Evolutionary conservation across 2,329 filamentous ascomycete genomes (phyloP).

Genomic region (Blastomyces emzantsi): DNA sequence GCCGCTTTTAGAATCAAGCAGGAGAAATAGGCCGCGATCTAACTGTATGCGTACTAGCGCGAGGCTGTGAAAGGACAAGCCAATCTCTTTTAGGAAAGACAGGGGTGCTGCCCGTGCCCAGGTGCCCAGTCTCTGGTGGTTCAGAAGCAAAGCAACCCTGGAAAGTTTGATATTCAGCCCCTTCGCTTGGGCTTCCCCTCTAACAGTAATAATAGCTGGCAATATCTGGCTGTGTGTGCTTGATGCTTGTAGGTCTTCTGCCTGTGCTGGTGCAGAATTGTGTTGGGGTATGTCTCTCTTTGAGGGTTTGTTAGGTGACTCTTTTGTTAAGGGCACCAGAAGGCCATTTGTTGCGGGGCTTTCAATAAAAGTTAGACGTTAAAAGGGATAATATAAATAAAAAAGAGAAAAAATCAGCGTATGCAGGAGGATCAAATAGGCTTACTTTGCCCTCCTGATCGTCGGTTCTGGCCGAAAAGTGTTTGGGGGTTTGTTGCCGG

Average conservation of each 20-base stretch:
- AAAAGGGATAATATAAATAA: constrained; percentile 1
- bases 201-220: no score
- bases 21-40: not conserved
- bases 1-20: constrained; percentile 6
- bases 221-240: not conserved
- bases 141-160: constrained; percentile 1
- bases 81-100: constrained; percentile 6
- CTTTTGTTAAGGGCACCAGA: constrained; percentile 5
- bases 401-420: constrained; percentile 1
- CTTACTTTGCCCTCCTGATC: constrained; percentile 9
- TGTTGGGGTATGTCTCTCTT: constrained; percentile 1
- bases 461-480: not conserved
- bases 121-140: not conserved
- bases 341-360: constrained; percentile 1
- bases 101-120: not conserved
- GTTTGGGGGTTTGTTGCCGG: constrained; percentile 5
- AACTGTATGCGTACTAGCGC: constrained; percentile 8
- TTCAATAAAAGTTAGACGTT: constrained; percentile 6
- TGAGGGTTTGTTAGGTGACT: constrained; percentile 3
- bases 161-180: constrained; percentile 7
- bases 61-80: not conserved
- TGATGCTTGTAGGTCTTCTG: not conserved
- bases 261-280: not conserved
- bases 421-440: constrained; percentile 6
- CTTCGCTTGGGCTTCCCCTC: no score